Base-by-base conservation (phyloP, 2,329 filamentous ascomycete species). In the Emmonsia crescens region DNA sequence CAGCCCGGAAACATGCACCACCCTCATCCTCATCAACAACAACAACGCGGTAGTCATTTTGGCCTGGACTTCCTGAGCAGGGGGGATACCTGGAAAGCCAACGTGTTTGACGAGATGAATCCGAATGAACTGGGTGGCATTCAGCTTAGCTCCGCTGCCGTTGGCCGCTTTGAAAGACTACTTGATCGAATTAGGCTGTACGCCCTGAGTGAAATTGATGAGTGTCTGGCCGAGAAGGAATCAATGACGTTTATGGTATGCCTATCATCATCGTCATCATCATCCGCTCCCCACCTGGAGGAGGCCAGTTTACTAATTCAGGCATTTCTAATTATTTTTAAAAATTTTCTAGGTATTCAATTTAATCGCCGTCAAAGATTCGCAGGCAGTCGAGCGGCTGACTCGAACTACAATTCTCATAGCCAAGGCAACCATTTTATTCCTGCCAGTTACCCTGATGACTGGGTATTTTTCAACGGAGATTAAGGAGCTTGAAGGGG, bases 291-390 rank as follows among this genome's bases (percentile, higher is more conserved):
- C 38, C 21, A 2, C n/a, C 21, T 33, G 27, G 4, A 31, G 10
- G 21, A n/a, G n/a, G n/a, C n/a, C 1, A 0, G 10, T 27, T 19
- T 27, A 9, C 38, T 44, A 57, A 42, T 27, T 42, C 4, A 29
- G 9, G 2, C 29, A 33, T 33, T 6, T 57, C 57, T 64, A 57
- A 62, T 61, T 33, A 55, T 14, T 59, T 60, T 14, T 21, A 24
- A 24, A 21, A 40, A 36, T 42, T 24, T 36, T 21, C 14, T 62
- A 89, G 85, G 90, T 90, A 71, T 91, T 91, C 79, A 89, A 88
- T 71, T 80, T 91, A 65, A 89, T 88, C 62, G 84, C 87, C 21
- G 84, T 90, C 68, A 89, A 88, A 70, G 87, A 91, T 72, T 89
- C 87, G 0, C 82, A 85, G 65, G 83, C 85, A 3, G 88, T 89